A percentile compares a stretch with the other conserved stretches of the same genome.
Conservation (phyloP, 2,329 filamentous ascomycete species). For the Tympanopsis confertula region DNA sequence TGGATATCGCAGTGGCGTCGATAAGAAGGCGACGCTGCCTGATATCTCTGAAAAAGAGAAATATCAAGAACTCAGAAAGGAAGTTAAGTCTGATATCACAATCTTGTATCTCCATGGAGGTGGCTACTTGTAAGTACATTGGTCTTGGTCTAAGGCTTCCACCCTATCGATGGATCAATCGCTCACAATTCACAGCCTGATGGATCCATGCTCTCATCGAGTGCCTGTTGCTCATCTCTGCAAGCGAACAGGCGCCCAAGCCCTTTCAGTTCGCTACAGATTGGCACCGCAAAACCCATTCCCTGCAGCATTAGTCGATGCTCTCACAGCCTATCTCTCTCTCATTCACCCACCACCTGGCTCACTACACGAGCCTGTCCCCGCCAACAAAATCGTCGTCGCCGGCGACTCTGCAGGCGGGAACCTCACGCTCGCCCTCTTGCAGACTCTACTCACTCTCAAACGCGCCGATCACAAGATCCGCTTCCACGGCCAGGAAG, state of each 20-base stretch:
- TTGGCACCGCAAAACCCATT: constrained; percentile 67
- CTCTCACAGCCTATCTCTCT: constrained; percentile 59
- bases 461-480: constrained; percentile 32
- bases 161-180: constrained; percentile 1
- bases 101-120: constrained; percentile 69
- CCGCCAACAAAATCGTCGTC: constrained; percentile 56
- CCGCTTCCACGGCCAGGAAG: constrained; percentile 45
- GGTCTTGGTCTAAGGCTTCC: neutral
- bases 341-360: constrained; percentile 61
- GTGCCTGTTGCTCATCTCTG: constrained; percentile 46
- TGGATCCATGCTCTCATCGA: constrained; percentile 60
- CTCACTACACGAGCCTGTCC: constrained; percentile 54
- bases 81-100: constrained; percentile 50
- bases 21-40: constrained; percentile 35
- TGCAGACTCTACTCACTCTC: constrained; percentile 59
- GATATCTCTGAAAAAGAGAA: constrained; percentile 49
- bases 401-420: constrained; percentile 69
- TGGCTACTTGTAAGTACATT: constrained; percentile 42
- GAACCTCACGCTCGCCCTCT: constrained; percentile 53
- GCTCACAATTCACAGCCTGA: constrained; percentile 27
- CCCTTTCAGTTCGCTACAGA: constrained; percentile 64
- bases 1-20: constrained; percentile 48
- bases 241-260: constrained; percentile 53
- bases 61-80: constrained; percentile 56
- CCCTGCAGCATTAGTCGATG: constrained; percentile 63